These are phyloP conservation scores for Didymella pomorum DNA, from an alignment of 2,329 filamentous ascomycete genomes.

Conservation along the genomic window DNA sequence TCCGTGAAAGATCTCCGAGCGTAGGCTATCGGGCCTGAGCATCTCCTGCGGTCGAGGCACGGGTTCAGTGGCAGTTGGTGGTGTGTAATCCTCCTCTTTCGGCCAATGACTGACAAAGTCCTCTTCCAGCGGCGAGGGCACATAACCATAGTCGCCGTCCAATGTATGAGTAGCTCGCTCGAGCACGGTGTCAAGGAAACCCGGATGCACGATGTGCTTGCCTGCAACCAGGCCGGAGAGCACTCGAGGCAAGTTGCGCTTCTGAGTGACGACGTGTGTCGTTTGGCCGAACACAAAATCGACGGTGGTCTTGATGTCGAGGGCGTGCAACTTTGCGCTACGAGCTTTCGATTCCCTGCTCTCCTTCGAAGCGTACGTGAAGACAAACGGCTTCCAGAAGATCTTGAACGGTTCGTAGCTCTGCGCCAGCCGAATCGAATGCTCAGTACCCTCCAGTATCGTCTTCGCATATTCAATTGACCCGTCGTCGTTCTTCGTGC, in stretches of 20 bases:
- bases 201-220: slow-evolving; percentile 75
- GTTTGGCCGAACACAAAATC: slow-evolving; percentile 76
- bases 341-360: slow-evolving; percentile 61
- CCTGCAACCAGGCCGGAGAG: slow-evolving; percentile 86
- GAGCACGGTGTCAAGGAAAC: slow-evolving; percentile 77
- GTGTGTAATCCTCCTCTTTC: slow-evolving; percentile 73
- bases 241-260: slow-evolving; percentile 87
- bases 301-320: slow-evolving; percentile 86
- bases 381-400: slow-evolving; percentile 79
- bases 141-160: slow-evolving; percentile 55
- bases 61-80: slow-evolving; percentile 78
- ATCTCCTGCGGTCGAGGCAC: slow-evolving; percentile 71
- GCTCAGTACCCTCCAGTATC: slow-evolving; percentile 52
- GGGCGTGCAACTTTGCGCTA: slow-evolving; percentile 73
- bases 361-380: slow-evolving; percentile 79
- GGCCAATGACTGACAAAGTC: slow-evolving; percentile 87
- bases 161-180: slow-evolving; percentile 60
- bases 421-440: slow-evolving; percentile 75
- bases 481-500: slow-evolving; percentile 58
- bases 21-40: slow-evolving; percentile 72
- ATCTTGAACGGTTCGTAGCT: slow-evolving; percentile 73
- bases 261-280: slow-evolving; percentile 87
- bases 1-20: slow-evolving; percentile 79
- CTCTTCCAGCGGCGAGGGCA: slow-evolving; percentile 70
- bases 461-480: slow-evolving; percentile 36